Conservation (phyloP, 2,329 filamentous ascomycete genomes). For the Fusarium sp. region DNA sequence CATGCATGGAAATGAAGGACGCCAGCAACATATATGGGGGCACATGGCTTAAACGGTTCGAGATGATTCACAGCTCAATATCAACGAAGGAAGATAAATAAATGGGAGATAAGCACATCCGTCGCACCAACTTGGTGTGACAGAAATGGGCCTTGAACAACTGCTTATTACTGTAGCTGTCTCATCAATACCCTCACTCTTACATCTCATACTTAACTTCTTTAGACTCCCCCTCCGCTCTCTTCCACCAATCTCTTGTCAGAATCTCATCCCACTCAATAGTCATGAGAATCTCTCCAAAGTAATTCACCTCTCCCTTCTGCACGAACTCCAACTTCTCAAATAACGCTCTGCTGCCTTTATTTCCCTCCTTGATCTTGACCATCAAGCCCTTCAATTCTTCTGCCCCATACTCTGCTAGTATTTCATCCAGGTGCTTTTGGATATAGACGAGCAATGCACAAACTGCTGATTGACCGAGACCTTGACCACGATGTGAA, state of each 20-base stretch:
- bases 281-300: constrained; percentile 66
- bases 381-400: constrained; percentile 56
- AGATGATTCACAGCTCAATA: too few relatives aligned
- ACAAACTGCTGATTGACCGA: constrained; percentile 71
- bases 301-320: constrained; percentile 65
- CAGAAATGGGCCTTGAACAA: background rate
- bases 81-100: background rate
- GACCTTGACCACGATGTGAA: constrained; percentile 66
- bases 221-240: constrained; percentile 24
- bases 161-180: background rate
- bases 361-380: constrained; percentile 68
- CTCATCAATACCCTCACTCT: background rate
- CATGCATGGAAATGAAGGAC: background rate
- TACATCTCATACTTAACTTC: constrained; percentile 37
- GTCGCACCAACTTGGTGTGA: background rate
- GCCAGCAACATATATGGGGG: background rate
- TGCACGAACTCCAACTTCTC: constrained; percentile 60
- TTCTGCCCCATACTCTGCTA: constrained; percentile 54
- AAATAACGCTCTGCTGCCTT: constrained; percentile 62
- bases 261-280: constrained; percentile 46
- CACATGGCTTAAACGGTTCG: background rate
- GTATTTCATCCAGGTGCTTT: constrained; percentile 60
- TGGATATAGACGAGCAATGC: constrained; percentile 76
- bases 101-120: rapidly evolving
- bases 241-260: constrained; percentile 38